Conservation (phyloP, 2,329 filamentous ascomycete species). For the Aspergillus clavatus region DNA sequence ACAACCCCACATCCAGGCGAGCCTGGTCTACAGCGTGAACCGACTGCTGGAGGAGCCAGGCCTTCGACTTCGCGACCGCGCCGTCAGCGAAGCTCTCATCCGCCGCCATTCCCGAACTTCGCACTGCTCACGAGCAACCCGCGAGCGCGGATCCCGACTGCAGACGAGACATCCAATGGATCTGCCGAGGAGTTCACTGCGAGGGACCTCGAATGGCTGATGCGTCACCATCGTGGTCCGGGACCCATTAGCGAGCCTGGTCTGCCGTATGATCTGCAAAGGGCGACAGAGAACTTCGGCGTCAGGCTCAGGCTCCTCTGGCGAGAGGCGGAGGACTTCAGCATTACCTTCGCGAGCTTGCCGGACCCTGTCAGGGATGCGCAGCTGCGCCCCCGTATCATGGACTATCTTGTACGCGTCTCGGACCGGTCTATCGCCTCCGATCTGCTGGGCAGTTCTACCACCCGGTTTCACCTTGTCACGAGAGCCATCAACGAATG, state of each 20-base stretch:
- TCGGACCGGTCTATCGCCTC: constrained; percentile 11
- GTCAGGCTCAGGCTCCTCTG: constrained; percentile 9
- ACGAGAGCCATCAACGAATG: constrained; percentile 28
- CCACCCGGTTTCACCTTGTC: constrained; percentile 21
- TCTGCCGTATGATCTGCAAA: background rate
- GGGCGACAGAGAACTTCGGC: background rate
- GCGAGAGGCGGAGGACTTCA: constrained; percentile 13
- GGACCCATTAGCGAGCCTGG: background rate
- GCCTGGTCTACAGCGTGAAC: no score
- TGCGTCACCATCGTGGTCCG: background rate
- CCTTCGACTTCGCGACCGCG: no score
- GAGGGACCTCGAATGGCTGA: background rate
- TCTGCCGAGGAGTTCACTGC: no score
- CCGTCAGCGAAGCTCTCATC: no score
- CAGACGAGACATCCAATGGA: no score
- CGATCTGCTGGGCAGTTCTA: constrained; percentile 18
- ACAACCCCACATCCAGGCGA: no score
- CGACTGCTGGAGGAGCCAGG: no score
- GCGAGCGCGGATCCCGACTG: no score
- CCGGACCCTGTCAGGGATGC: constrained; percentile 14
- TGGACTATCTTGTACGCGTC: constrained; percentile 19
- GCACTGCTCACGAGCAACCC: no score
- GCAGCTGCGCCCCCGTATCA: constrained; percentile 11
- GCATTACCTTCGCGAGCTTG: constrained; percentile 12
- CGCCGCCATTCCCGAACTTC: no score